Evolutionary conservation across 352 stramenopile genomes (phyloP).

Genomic region (Globisporangium mamillatum): DNA sequence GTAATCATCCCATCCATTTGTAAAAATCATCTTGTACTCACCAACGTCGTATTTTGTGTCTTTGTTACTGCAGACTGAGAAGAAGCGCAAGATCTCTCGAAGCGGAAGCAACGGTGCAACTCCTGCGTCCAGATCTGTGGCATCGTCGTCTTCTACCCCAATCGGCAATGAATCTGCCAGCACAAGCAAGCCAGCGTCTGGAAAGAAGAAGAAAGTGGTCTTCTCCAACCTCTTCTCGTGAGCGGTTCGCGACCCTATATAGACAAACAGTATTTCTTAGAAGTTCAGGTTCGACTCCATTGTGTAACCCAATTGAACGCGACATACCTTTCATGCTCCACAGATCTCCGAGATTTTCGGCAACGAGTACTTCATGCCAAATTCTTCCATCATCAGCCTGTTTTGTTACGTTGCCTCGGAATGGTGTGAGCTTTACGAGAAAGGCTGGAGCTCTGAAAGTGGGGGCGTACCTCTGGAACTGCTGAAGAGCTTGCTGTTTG

Average conservation of each 20-base stretch:
- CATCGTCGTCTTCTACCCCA: background rate
- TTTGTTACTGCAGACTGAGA: constrained; percentile 40
- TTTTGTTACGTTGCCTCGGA: background rate
- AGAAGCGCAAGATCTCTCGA: constrained; percentile 52
- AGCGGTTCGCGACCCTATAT: constrained; percentile 7
- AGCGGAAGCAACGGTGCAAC: constrained; percentile 8
- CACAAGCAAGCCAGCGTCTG: constrained; percentile 27
- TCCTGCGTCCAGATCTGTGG: constrained; percentile 8
- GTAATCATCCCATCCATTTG: background rate
- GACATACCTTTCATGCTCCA: background rate
- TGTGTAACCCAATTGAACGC: background rate
- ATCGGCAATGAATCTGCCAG: constrained; percentile 2
- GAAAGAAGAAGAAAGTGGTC: constrained; percentile 82
- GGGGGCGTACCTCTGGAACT: background rate
- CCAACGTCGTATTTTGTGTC: background rate
- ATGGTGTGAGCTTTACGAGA: background rate
- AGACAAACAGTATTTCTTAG: constrained; percentile 4
- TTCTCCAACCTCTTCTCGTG: constrained; percentile 74
- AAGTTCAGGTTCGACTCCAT: background rate
- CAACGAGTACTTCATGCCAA: background rate
- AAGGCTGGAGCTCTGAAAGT: background rate
- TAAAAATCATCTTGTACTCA: background rate
- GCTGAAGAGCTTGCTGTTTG: background rate
- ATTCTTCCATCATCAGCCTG: background rate
- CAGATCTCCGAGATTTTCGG: background rate